Conservation (phyloP, 257 asterid genomes). For the Solanum medicagineum region DNA sequence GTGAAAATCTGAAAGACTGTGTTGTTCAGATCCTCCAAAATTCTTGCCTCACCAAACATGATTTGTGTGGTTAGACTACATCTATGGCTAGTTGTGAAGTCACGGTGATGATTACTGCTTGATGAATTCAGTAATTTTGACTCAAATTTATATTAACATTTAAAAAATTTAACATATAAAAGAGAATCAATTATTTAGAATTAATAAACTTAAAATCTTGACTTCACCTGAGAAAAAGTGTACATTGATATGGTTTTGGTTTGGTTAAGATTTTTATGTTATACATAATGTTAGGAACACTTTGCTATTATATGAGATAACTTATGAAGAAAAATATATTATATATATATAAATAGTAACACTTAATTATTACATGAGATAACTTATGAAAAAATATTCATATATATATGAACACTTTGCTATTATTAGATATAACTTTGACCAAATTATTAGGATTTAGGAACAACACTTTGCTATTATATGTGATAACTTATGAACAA, state of each 20-base stretch:
- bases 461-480: not conserved
- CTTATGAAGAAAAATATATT: not conserved
- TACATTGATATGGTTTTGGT: not conserved
- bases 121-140: not conserved
- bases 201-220: not conserved
- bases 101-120: not conserved
- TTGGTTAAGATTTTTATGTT: not conserved
- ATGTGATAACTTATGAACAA: not conserved
- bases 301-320: not conserved
- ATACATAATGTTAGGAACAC: not conserved
- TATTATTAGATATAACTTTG: not conserved
- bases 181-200: too few species aligned
- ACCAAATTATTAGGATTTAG: not conserved
- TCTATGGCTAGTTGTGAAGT: not conserved
- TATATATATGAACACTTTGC: not conserved
- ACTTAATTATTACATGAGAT: not conserved
- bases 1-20: not conserved
- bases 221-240: rapidly evolving
- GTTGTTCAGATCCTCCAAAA: not conserved
- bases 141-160: not conserved
- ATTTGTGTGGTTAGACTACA: not conserved
- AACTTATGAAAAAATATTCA: not conserved
- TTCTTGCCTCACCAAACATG: not conserved
- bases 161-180: not conserved
- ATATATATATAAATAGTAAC: not conserved